Evolutionary conservation across 805 yeast species (phyloP).

Genomic region (Saturnispora bothae): DNA sequence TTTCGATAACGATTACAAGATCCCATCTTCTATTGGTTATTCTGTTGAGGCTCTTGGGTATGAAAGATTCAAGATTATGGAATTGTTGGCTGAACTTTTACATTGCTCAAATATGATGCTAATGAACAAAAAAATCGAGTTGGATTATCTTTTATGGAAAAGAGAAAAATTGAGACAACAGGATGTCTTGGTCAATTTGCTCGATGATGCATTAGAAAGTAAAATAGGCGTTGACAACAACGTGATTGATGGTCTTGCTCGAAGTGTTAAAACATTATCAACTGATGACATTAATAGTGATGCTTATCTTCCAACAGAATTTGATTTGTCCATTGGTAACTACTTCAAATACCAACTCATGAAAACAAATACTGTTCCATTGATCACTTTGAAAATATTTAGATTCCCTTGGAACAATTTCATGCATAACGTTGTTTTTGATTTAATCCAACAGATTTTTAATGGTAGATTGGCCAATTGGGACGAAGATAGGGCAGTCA

Average conservation of each 20-base stretch:
- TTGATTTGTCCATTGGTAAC: constrained; percentile 55
- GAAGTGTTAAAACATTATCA: constrained; percentile 20
- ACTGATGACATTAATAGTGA: not conserved
- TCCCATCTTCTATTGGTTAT: constrained; percentile 46
- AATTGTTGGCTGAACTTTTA: constrained; percentile 81
- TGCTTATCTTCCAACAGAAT: constrained; percentile 12
- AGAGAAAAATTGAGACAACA: constrained; percentile 63
- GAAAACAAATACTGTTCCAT: constrained; percentile 55
- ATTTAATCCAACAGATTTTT: constrained; percentile 86
- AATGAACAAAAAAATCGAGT: constrained; percentile 62
- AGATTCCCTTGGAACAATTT: constrained; percentile 94
- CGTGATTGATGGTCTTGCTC: constrained; percentile 15
- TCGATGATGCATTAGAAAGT: constrained; percentile 4
- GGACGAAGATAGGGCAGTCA: constrained; percentile 28
- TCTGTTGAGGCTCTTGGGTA: constrained; percentile 69
- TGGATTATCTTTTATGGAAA: constrained; percentile 49
- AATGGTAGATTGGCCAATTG: constrained; percentile 46
- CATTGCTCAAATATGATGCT: constrained; percentile 95
- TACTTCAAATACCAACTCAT: constrained; percentile 66
- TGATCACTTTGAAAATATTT: constrained; percentile 59
- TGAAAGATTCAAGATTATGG: constrained; percentile 82
- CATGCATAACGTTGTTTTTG: constrained; percentile 94
- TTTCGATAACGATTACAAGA: constrained; percentile 3
- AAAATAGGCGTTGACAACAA: constrained; percentile 6
- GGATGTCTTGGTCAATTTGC: constrained; percentile 26